phyloP scores from a whole-genome alignment of 164 flowering plant genomes.

The Nymphaea colorata region DNA sequence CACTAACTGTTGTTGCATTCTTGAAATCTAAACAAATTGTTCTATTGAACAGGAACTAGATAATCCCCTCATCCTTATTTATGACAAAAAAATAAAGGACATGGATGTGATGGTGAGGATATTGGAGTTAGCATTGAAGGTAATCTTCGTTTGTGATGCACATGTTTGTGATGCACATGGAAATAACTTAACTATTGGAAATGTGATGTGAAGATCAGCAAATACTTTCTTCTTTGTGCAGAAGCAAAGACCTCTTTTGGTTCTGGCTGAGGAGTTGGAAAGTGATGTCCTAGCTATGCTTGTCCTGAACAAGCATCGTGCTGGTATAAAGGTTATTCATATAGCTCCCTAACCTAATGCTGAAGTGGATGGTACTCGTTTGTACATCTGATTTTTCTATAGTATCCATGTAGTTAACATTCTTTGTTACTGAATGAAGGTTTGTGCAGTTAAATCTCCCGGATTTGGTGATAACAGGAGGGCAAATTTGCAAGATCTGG shows the following conservation, averaged over 20 bases:
- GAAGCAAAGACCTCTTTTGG: conserved; percentile 47
- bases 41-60: conserved; percentile 53
- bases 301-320: conserved; percentile 70
- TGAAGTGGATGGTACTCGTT: too few relatives aligned
- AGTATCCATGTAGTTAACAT: too few relatives aligned
- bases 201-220: too few relatives aligned
- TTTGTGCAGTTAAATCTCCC: conserved; percentile 88
- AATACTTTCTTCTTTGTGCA: conserved; percentile 7
- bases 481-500: conserved; percentile 73
- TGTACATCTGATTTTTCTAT: too few relatives aligned
- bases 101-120: conserved; percentile 42
- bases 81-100: conserved; percentile 74
- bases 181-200: too few relatives aligned
- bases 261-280: conserved; percentile 87
- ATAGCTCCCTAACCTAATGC: too few relatives aligned
- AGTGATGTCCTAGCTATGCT: conserved; percentile 67
- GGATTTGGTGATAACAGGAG: conserved; percentile 86
- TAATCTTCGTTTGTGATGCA: conserved; percentile 8
- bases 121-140: conserved; percentile 59
- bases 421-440: conserved; percentile 20
- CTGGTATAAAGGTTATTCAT: conserved; percentile 55
- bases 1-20: too few relatives aligned
- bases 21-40: too few relatives aligned
- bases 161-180: background rate
- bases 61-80: conserved; percentile 65